These are phyloP conservation scores for Neocucurbitaria cava DNA, from an alignment of 2,329 filamentous ascomycete genomes.

Conservation along the genomic window DNA sequence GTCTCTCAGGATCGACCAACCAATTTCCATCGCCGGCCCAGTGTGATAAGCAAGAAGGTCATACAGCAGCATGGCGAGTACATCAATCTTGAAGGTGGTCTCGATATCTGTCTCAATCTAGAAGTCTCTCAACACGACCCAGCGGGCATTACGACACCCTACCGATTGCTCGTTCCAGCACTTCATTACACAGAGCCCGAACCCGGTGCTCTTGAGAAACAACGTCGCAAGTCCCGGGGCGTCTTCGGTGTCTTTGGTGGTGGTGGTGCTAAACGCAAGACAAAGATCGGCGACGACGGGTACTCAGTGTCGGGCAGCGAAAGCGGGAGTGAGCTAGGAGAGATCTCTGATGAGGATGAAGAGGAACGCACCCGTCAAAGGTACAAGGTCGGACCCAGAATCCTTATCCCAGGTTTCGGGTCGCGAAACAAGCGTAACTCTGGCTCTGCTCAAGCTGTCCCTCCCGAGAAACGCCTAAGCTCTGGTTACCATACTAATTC, in stretches of 20 bases:
- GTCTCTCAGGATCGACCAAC: constrained; percentile 42
- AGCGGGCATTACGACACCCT: constrained; percentile 84
- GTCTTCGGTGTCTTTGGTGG: constrained; percentile 39
- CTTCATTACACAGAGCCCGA: constrained; percentile 58
- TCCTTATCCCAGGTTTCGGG: constrained; percentile 39
- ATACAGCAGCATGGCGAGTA: constrained; percentile 40
- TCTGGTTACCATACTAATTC: constrained; percentile 37
- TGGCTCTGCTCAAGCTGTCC: constrained; percentile 7
- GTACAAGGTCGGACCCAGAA: constrained; percentile 45
- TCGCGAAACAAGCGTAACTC: constrained; percentile 31
- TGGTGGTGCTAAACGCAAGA: constrained; percentile 22
- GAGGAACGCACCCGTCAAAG: constrained; percentile 39
- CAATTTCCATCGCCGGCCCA: constrained; percentile 55
- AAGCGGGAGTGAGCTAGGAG: constrained; percentile 34
- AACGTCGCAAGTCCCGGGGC: constrained; percentile 35
- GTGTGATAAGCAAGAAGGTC: constrained; percentile 51
- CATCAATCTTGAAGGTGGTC: constrained; percentile 79
- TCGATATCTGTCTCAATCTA: constrained; percentile 88
- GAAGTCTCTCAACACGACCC: constrained; percentile 88
- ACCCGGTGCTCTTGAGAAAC: constrained; percentile 20
- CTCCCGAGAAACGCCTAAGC: constrained; percentile 23
- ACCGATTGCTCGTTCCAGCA: constrained; percentile 83
- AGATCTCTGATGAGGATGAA: constrained; percentile 39
- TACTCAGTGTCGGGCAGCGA: constrained; percentile 36
- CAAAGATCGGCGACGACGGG: constrained; percentile 43